phyloP scores from a whole-genome alignment of 768 basidiomycete genomes.

The Pulveroboletus sp. region DNA sequence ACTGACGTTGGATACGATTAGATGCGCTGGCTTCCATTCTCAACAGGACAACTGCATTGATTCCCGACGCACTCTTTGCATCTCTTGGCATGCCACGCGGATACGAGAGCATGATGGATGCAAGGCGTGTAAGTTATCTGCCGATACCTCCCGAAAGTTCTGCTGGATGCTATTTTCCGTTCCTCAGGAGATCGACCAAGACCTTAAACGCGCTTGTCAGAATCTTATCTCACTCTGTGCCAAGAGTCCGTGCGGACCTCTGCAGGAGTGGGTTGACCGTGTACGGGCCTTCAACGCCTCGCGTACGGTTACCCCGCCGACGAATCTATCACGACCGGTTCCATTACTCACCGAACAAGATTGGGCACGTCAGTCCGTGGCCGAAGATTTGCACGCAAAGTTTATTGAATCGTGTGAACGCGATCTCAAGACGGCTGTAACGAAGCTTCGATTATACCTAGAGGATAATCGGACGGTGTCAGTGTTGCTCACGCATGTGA shows the following conservation, averaged over 20 bases:
- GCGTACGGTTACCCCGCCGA: slow-evolving; percentile 18
- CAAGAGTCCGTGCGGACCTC: slow-evolving; percentile 49
- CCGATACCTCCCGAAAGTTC: not conserved
- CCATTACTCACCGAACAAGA: slow-evolving; percentile 35
- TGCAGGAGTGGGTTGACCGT: slow-evolving; percentile 60
- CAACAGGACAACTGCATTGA: slow-evolving; percentile 34
- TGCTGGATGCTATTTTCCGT: not conserved
- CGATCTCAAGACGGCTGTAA: slow-evolving; percentile 51
- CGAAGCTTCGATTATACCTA: slow-evolving; percentile 68
- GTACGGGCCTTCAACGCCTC: slow-evolving; percentile 34
- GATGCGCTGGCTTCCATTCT: slow-evolving; percentile 31
- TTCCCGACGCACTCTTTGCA: slow-evolving; percentile 67
- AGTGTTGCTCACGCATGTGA: slow-evolving; percentile 72
- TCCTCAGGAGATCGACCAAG: slow-evolving; percentile 79
- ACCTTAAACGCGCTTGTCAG: slow-evolving; percentile 82
- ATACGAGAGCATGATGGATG: slow-evolving; percentile 62
- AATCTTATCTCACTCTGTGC: slow-evolving; percentile 67
- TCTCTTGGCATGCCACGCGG: slow-evolving; percentile 61
- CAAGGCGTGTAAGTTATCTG: slow-evolving; percentile 54
- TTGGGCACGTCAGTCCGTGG: slow-evolving; percentile 50
- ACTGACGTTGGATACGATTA: slow-evolving; percentile 10
- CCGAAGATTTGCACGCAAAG: slow-evolving; percentile 43
- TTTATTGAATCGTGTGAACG: slow-evolving; percentile 55
- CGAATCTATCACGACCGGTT: slow-evolving; percentile 10
- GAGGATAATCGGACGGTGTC: slow-evolving; percentile 73